Base-by-base conservation (phyloP, 2,329 filamentous ascomycete genomes). In the Bipolaris oryzae region DNA sequence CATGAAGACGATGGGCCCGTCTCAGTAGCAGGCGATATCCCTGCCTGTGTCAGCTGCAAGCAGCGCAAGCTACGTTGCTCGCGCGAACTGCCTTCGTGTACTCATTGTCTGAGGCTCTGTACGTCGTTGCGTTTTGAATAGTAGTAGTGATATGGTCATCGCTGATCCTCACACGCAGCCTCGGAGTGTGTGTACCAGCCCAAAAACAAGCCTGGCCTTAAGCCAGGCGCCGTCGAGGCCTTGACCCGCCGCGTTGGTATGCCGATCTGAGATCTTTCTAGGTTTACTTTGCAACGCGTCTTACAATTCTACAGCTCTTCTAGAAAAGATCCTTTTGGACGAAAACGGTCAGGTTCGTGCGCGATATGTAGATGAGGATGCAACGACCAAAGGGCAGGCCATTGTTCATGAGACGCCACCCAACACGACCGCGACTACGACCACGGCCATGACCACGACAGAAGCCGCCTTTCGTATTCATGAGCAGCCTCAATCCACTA, bases 171-270 rank as follows among this genome's bases (percentile, higher is more conserved):
- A 35, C 7, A 9, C 23, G 16, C 28, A 74, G 71, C 64, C 3
- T 69, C 70, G 5, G 64, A 68, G 20, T 74, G 71, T 44, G 57
- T 68, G 5, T 74, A 74, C 41, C 64, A 65, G 21, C 66, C 72
- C 23, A 74, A 72, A 53, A 70, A 73, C 34, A 74, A 73, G 54
- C 72, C 72, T 6, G 72, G 72, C 1, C 55, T 74, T 16, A 74
- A 74, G 50, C 67, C 70, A 13, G 72, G 72, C 10, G 72, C 72
- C 10, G 62, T 74, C 18, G 72, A 74, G 47, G 72, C 68, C 20
- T 66, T 74, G 58, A 68, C 71, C 25, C 67, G 71, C 44, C 72
- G 72, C 52, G 70, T 74, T 7, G 68, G 71, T 73, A 66, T 64
- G 41, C 37, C 28, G 21, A 23, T n/a, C 7, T 5, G 18, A 21